Percentiles rank a stretch among this genome's conserved stretches.
Conservation (phyloP, 495 filamentous ascomycete species). For the Lasiosphaeria ovina region DNA sequence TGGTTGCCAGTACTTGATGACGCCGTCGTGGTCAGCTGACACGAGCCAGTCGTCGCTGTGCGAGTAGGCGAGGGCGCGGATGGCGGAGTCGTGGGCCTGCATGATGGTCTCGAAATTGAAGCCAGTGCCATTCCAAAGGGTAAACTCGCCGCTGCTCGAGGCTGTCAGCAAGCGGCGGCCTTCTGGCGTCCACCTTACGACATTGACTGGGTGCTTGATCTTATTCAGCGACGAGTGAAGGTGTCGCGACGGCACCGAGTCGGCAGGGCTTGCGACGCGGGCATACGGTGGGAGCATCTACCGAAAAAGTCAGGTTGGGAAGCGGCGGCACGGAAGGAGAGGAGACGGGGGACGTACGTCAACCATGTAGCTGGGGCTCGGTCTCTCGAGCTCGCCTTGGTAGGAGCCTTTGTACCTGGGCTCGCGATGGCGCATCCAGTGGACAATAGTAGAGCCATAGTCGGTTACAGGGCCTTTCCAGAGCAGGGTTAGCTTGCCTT, state of each 20-base stretch:
- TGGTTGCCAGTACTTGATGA: slow-evolving; percentile 98
- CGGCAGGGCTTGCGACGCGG: slow-evolving; percentile 65
- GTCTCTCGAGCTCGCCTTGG: slow-evolving; percentile 72
- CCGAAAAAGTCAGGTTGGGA: not conserved
- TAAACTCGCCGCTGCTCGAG: slow-evolving; percentile 95
- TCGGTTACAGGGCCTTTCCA: slow-evolving; percentile 79
- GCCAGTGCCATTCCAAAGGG: slow-evolving; percentile 95
- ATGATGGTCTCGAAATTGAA: slow-evolving; percentile 99
- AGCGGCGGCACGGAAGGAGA: not conserved
- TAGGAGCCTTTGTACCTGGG: slow-evolving; percentile 69
- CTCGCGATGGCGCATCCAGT: slow-evolving; percentile 86
- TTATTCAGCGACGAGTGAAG: slow-evolving; percentile 96
- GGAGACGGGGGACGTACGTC: slow-evolving; percentile 60
- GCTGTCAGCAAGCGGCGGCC: slow-evolving; percentile 87
- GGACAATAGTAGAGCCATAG: slow-evolving; percentile 87
- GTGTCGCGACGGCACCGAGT: slow-evolving; percentile 83
- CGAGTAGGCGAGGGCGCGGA: slow-evolving; percentile 83
- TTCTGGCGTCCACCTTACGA: slow-evolving; percentile 97
- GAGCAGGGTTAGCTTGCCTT: slow-evolving; percentile 23
- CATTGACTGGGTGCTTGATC: slow-evolving; percentile 93
- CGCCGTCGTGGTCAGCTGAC: slow-evolving; percentile 90
- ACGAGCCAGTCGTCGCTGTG: slow-evolving; percentile 96
- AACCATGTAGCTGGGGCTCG: slow-evolving; percentile 81
- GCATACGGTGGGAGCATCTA: slow-evolving; percentile 88
- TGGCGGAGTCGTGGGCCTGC: slow-evolving; percentile 93